Evolutionary conservation across 129 eudicot species (phyloP), one percentile per base, ranked within the genome.

Genomic region (Scalesia atractyloides): DNA sequence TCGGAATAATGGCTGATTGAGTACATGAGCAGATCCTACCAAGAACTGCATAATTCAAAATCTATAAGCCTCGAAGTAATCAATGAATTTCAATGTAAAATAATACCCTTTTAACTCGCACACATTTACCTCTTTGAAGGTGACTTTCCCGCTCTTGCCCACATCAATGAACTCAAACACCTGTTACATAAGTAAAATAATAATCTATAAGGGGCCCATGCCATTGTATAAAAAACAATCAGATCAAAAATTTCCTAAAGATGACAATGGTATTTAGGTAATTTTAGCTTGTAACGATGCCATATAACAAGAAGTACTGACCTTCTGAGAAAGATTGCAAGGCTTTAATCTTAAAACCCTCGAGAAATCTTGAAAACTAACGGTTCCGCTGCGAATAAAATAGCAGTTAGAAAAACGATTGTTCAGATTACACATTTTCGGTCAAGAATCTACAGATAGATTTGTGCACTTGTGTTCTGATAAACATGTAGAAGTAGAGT

Each of bases 151-250:
- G 5, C 61, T 86, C 84, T 77, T 94, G 83, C 70, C 70, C 67
- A 84, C 74, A 76, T 94, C 97, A 83, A 94, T 70, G 83, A 88
- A 90, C 63, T 74, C 91, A 81, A 90, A 94, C 50, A 90, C 88
- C 99, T 94, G 94, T 48, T 54, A 13, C 0, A 65, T 65, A 33
- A 36, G 57, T 53, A 59, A 4, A 66, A 57, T 16, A 47, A 10
- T 14, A 19, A 20, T 41, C 41, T 43, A 47, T n/a, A 58, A 46
- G 39, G 19, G 70, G 24, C 44, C n/a, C 3, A 54, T 75, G 63
- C 17, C 39, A 3, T 66, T 66, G 16, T 39, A 65, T 36, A n/a
- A 64, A 64, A 19, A 22, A 3, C 36, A 41, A 24, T 52, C 33
- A 12, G 7, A 39, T 75, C 33, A 52, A 66, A 2, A 9, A n/a